These are phyloP conservation scores for Lophiostoma macrostomum DNA, from an alignment of 495 filamentous ascomycete species.

Conservation along the genomic window DNA sequence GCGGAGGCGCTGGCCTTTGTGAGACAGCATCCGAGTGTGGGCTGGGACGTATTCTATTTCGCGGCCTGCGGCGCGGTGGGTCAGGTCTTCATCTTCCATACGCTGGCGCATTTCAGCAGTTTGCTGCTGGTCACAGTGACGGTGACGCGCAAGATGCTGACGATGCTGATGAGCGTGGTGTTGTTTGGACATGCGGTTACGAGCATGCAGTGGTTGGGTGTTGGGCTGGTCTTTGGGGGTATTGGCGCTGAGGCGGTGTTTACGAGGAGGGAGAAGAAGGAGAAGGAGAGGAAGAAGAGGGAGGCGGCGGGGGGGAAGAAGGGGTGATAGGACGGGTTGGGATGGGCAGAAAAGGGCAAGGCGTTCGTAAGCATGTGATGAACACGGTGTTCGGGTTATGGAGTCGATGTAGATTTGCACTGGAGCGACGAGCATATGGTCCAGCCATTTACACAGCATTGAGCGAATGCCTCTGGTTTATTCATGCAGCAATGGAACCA, in stretches of 20 bases:
- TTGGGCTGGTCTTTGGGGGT: slow-evolving; percentile 89
- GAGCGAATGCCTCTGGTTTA: too few relatives aligned
- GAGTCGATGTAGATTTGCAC: too few relatives aligned
- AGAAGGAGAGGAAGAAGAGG: slow-evolving; percentile 53
- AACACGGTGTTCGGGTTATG: too few relatives aligned
- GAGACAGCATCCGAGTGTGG: slow-evolving; percentile 68
- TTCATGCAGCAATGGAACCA: too few relatives aligned
- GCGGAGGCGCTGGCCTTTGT: slow-evolving; percentile 77
- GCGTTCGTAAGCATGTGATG: too few relatives aligned
- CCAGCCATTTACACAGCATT: too few relatives aligned
- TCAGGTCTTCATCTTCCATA: slow-evolving; percentile 98
- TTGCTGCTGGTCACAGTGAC: slow-evolving; percentile 93
- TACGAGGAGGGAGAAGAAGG: slow-evolving; percentile 73
- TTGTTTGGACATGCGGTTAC: slow-evolving; percentile 88
- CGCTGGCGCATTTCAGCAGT: slow-evolving; percentile 84
- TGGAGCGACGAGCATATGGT: too few relatives aligned
- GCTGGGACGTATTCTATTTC: slow-evolving; percentile 83
- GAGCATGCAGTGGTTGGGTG: slow-evolving; percentile 86
- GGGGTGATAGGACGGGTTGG: background rate
- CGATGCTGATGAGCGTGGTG: slow-evolving; percentile 93
- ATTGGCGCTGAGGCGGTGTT: slow-evolving; percentile 87
- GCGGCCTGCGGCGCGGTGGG: slow-evolving; percentile 89
- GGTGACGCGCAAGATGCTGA: slow-evolving; percentile 97
- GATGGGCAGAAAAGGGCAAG: background rate
- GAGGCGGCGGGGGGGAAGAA: slow-evolving; percentile 19